A percentile compares a stretch with the other conserved stretches of the same genome.
phyloP scores from a whole-genome alignment of 148 eudicot species.

The Arctostaphylos glauca region DNA sequence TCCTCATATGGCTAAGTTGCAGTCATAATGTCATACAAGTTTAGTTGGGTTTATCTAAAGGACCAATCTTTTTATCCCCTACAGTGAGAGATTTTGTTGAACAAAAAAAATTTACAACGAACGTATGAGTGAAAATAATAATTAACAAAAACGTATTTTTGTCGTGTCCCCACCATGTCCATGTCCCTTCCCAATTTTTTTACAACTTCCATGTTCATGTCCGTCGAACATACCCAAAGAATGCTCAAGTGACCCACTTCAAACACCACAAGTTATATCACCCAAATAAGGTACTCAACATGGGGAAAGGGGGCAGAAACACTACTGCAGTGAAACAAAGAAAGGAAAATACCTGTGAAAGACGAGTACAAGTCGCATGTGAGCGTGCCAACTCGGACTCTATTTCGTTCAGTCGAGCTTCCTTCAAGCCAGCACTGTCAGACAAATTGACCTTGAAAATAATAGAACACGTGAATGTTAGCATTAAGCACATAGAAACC shows the following conservation, averaged over 20 bases:
- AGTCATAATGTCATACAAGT: too few relatives aligned
- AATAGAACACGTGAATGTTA: slow-evolving; percentile 2
- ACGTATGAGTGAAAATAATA: too few relatives aligned
- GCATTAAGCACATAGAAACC: neutral
- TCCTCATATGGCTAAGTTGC: too few relatives aligned
- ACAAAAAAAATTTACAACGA: too few relatives aligned
- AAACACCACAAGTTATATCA: neutral
- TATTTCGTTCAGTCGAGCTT: slow-evolving; percentile 61
- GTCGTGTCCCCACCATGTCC: too few relatives aligned
- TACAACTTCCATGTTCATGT: too few relatives aligned
- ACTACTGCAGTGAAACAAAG: neutral
- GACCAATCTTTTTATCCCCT: too few relatives aligned
- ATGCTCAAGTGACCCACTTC: neutral
- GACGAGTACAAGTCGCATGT: slow-evolving; percentile 49
- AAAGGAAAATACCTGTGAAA: slow-evolving; percentile 43
- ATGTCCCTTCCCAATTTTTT: too few relatives aligned
- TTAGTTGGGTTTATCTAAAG: too few relatives aligned
- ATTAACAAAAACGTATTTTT: too few relatives aligned
- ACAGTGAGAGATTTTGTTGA: too few relatives aligned
- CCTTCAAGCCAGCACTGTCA: slow-evolving; percentile 65
- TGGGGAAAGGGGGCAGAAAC: neutral
- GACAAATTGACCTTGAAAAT: slow-evolving; percentile 52
- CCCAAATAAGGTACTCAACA: neutral
- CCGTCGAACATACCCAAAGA: neutral
- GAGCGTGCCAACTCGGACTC: slow-evolving; percentile 75